Percentiles rank a stretch among this genome's conserved stretches.
Conservation (phyloP, 768 basidiomycete genomes). For the Boletus pseudopeckii region DNA sequence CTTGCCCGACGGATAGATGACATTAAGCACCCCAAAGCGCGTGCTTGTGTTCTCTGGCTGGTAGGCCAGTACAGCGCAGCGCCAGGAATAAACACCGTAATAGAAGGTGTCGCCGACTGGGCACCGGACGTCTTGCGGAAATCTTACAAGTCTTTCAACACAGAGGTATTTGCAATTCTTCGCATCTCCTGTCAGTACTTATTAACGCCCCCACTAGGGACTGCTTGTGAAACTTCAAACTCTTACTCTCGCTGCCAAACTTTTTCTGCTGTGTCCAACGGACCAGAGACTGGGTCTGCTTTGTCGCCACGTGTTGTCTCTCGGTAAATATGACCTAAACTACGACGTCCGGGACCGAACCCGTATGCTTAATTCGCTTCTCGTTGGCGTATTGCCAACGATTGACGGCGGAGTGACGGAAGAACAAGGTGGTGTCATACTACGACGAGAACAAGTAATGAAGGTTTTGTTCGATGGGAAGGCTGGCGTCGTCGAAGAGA, state of each 20-base stretch:
- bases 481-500: conserved; percentile 40
- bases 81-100: conserved; percentile 31
- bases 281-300: conserved; percentile 51
- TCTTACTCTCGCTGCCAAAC: conserved; percentile 82
- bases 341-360: conserved; percentile 92
- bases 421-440: conserved; percentile 65
- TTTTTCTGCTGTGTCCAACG: conserved; percentile 64
- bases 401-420: conserved; percentile 37
- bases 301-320: conserved; percentile 68
- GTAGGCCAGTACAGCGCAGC: conserved; percentile 80
- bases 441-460: conserved; percentile 78
- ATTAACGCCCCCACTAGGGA: conserved; percentile 37
- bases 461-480: conserved; percentile 81
- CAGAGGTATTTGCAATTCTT: conserved; percentile 51
- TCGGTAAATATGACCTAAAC: conserved; percentile 84
- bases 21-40: conserved; percentile 74
- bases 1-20: conserved; percentile 77
- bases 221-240: conserved; percentile 76
- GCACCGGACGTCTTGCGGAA: conserved; percentile 89
- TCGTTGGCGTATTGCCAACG: conserved; percentile 51
- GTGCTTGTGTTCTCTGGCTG: conserved; percentile 89
- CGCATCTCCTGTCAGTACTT: background rate
- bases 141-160: conserved; percentile 63
- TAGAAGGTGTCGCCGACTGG: conserved; percentile 69
- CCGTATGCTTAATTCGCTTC: conserved; percentile 70